Base-by-base conservation (phyloP, 1,139 yeast genomes). In the Arxiozyma heterogenica region DNA sequence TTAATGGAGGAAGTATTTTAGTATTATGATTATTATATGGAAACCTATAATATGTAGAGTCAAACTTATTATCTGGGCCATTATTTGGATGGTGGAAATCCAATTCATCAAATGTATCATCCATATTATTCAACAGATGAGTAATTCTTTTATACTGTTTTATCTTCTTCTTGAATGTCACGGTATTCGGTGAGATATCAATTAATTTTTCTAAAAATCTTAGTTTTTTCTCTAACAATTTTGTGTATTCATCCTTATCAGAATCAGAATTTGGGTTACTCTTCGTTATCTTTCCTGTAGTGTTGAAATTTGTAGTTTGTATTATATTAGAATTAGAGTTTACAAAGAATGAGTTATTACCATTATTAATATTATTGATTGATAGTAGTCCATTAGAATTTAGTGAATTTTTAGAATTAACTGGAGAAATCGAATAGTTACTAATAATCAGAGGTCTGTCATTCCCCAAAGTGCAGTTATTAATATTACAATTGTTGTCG, bases 221-320 rank as follows among this genome's bases (percentile, higher is more conserved):
- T 30, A 81, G 72, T 60, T 77, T 78, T 52, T 75, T 75, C 59
- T 81, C 85, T 53, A 81, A 62, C 61, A 78, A 71, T 20, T 71
- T 55, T 0, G 84, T 80, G 59, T 81, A 80, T 41, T 79, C 82
- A 58, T 79, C 81, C 60, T 77, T 77, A 18, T 52, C 17, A 4
- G 48, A 34, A 27, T 51, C n/a, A 11, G 2, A 12, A 34, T 34
- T 27, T 39, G 23, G 11, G 7, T 4, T 20, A 21, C 20, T 47
- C n/a, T 25, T 25, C 41, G 22, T 25, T 25, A 21, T 43, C 38
- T 8, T 27, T 22, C 7, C 17, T 8, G 18, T 44, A 27, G 15
- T 44, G 9, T 11, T 44, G 17, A 17, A 1, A n/a, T 11, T 25
- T 44, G 38, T 25, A n/a, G 9, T 44, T 25, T 6, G 12, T 27